Percentiles rank a stretch among this genome's conserved stretches.
Conservation (phyloP, 805 yeast species). For the Ogataea pignaliae region DNA sequence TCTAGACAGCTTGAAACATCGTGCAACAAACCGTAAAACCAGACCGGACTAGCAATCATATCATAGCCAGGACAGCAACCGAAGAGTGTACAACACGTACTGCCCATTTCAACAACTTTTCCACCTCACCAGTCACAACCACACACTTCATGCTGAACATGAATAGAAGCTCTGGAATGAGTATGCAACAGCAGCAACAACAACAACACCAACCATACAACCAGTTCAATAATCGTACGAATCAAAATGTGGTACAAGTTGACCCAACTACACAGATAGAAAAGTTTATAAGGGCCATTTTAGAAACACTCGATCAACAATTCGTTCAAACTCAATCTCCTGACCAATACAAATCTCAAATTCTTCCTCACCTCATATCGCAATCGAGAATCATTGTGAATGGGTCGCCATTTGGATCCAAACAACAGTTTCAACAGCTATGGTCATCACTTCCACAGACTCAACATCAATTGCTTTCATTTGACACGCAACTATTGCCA, state of each 20-base stretch:
- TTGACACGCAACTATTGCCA: constrained; percentile 61
- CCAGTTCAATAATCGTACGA: not conserved
- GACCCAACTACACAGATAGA: constrained; percentile 24
- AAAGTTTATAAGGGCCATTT: constrained; percentile 19
- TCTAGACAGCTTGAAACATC: too few species aligned
- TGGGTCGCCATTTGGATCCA: constrained; percentile 53
- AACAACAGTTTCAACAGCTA: constrained; percentile 48
- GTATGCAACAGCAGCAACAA: not conserved
- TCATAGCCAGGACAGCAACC: too few species aligned
- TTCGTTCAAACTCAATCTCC: constrained; percentile 14
- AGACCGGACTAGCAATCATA: too few species aligned
- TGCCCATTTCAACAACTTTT: too few species aligned
- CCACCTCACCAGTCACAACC: too few species aligned
- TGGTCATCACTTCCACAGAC: constrained; percentile 57
- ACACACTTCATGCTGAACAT: not conserved
- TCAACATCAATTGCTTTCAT: constrained; percentile 58
- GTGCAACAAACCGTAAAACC: too few species aligned
- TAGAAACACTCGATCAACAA: constrained; percentile 24
- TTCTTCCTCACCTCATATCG: constrained; percentile 45
- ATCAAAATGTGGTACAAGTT: not conserved
- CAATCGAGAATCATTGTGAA: constrained; percentile 52
- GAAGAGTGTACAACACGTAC: too few species aligned
- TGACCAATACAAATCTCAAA: constrained; percentile 15
- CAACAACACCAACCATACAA: not conserved
- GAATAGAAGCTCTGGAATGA: not conserved